Conservation (phyloP, 2,329 filamentous ascomycete genomes). For the Orbilia ellipsospora region DNA sequence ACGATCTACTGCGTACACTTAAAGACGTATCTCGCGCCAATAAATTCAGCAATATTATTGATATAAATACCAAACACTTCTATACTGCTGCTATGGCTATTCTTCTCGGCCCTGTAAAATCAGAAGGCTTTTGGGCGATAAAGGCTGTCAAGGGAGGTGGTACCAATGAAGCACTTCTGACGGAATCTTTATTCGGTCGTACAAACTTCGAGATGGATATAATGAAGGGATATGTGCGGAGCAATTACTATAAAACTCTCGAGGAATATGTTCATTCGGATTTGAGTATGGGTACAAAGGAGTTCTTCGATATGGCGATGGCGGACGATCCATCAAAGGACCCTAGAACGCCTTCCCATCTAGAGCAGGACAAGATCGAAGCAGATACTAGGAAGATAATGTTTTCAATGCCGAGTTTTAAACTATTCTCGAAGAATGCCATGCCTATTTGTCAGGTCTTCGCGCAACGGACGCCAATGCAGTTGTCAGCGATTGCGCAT, state of each 20-base stretch:
- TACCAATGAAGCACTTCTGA: slow-evolving; percentile 86
- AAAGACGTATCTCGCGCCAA: slow-evolving; percentile 60
- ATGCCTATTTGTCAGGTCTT: slow-evolving; percentile 82
- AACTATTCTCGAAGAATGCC: slow-evolving; percentile 71
- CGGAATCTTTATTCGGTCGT: slow-evolving; percentile 84
- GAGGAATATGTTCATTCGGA: slow-evolving; percentile 80
- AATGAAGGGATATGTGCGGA: slow-evolving; percentile 82
- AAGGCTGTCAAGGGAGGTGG: slow-evolving; percentile 81
- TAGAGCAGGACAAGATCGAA: slow-evolving; percentile 4
- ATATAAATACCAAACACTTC: slow-evolving; percentile 68
- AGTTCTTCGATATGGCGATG: slow-evolving; percentile 85
- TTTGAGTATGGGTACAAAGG: slow-evolving; percentile 84
- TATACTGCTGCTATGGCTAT: slow-evolving; percentile 79
- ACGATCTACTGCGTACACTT: slow-evolving; percentile 41
- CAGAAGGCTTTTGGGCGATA: slow-evolving; percentile 78
- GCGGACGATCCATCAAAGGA: slow-evolving; percentile 75
- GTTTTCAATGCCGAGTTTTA: slow-evolving; percentile 37
- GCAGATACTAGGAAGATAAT: slow-evolving; percentile 32
- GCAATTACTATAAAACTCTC: slow-evolving; percentile 73
- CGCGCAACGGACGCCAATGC: slow-evolving; percentile 78
- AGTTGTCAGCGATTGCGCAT: slow-evolving; percentile 82
- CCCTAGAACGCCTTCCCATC: neutral
- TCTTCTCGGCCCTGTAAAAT: slow-evolving; percentile 78
- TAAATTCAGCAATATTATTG: slow-evolving; percentile 82
- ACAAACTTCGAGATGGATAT: slow-evolving; percentile 88